These are phyloP conservation scores for Claviceps quebecensis DNA, from an alignment of 2,329 filamentous ascomycete genomes.

Conservation along the genomic window DNA sequence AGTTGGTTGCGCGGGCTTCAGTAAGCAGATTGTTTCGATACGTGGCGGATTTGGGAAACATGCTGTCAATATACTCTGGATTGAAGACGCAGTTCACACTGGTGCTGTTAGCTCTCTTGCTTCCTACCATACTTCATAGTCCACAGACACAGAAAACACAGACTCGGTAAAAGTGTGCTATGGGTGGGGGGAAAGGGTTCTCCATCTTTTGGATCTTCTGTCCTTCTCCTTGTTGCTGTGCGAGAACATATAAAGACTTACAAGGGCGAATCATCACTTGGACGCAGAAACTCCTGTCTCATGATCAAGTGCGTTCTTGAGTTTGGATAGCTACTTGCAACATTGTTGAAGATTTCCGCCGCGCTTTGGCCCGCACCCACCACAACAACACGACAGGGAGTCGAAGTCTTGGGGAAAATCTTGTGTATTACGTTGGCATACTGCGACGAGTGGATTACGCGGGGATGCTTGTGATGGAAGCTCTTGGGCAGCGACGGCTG, in stretches of 20 bases:
- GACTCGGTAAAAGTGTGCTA: not conserved
- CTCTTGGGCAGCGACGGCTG: slow-evolving; percentile 55
- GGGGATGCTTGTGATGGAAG: slow-evolving; percentile 55
- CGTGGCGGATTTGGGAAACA: slow-evolving; percentile 53
- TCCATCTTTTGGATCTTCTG: not conserved
- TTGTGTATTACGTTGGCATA: slow-evolving; percentile 54
- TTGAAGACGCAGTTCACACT: slow-evolving; percentile 96
- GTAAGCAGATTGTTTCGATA: slow-evolving; percentile 47
- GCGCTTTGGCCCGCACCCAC: slow-evolving; percentile 85
- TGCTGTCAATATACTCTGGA: slow-evolving; percentile 63
- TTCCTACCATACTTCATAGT: not conserved
- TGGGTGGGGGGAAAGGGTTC: not conserved
- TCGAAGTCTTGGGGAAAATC: slow-evolving; percentile 40
- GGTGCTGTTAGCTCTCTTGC: not conserved
- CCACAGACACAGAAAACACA: not conserved
- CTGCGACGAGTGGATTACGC: slow-evolving; percentile 77
- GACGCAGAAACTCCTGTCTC: slow-evolving; percentile 68
- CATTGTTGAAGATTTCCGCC: slow-evolving; percentile 87
- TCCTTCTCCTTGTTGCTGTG: not conserved
- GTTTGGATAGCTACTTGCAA: slow-evolving; percentile 72
- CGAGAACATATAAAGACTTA: slow-evolving; percentile 29
- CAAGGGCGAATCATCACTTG: slow-evolving; percentile 94
- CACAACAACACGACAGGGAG: slow-evolving; percentile 63
- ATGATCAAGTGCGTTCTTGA: slow-evolving; percentile 66
- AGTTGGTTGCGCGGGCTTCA: slow-evolving; percentile 77